A percentile compares a stretch with the other conserved stretches of the same genome.
phyloP scores from a whole-genome alignment of 2,329 filamentous ascomycete species.

The Pseudocercospora musae region DNA sequence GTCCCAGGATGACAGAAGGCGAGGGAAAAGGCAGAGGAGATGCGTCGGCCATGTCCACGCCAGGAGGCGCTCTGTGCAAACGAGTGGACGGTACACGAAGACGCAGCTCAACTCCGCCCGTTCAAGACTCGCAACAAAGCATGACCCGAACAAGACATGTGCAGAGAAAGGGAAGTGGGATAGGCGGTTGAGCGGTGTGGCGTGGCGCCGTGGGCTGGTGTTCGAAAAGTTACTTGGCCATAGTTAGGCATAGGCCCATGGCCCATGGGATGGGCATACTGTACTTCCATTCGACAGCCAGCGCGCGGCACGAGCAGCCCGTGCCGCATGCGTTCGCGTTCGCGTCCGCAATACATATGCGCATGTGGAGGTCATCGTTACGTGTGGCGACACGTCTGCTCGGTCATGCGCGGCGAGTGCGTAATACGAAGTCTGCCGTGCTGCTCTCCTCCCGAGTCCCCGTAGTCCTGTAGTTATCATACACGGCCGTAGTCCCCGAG shows the following conservation, averaged over 20 bases:
- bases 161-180: background rate
- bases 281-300: background rate
- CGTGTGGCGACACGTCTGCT: background rate
- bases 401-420: background rate
- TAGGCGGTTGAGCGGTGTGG: background rate
- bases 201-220: background rate
- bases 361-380: background rate
- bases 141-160: background rate
- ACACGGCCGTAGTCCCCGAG: too few relatives aligned
- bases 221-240: background rate
- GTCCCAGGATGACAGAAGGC: constrained; percentile 52
- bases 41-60: constrained; percentile 48
- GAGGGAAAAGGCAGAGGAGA: constrained; percentile 55
- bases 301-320: background rate
- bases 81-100: background rate
- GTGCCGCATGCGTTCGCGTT: background rate
- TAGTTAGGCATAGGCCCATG: too few relatives aligned
- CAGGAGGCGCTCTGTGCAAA: background rate
- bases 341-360: too few relatives aligned
- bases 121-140: background rate
- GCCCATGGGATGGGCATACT: too few relatives aligned
- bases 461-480: background rate
- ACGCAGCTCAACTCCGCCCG: background rate
- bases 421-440: background rate
- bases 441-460: too few relatives aligned